Conservation (phyloP, 129 eudicot genomes). For the Saposhnikovia divaricata region DNA sequence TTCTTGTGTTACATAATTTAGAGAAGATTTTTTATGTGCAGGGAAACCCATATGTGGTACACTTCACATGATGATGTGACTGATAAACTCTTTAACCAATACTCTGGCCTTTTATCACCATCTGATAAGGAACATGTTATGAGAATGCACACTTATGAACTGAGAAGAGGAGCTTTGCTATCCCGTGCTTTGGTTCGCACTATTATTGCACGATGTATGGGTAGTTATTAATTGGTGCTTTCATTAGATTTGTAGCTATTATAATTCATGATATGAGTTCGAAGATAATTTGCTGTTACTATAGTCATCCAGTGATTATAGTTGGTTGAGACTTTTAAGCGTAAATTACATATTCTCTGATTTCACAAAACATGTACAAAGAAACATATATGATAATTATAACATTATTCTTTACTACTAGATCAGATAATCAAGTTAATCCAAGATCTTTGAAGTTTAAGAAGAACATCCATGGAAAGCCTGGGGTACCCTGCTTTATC, state of each 20-base stretch:
- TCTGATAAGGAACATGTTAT: conserved; percentile 49
- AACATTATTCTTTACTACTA: conserved; percentile 29
- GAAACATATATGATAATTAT: conserved; percentile 8
- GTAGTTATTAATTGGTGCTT: conserved; percentile 7
- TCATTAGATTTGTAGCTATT: neutral
- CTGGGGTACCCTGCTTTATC: conserved; percentile 45
- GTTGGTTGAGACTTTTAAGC: no score
- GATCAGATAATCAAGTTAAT: conserved; percentile 56
- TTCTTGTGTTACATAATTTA: neutral
- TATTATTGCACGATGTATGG: conserved; percentile 73
- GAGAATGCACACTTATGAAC: conserved; percentile 37
- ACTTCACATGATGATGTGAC: conserved; percentile 61
- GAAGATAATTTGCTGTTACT: neutral
- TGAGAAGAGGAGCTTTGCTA: conserved; percentile 54
- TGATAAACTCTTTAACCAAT: conserved; percentile 38
- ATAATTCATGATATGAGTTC: neutral
- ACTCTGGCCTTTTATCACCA: conserved; percentile 60
- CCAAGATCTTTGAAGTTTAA: conserved; percentile 65
- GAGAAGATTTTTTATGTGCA: conserved; percentile 11
- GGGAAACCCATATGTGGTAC: conserved; percentile 96
- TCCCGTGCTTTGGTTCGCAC: conserved; percentile 86
- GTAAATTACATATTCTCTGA: no score
- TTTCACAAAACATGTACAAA: no score
- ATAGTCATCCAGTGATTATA: no score
- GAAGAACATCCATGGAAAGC: conserved; percentile 76